A percentile compares a stretch with the other conserved stretches of the same genome.
Evolutionary conservation across 192 early-diverging fungal genomes (phyloP).

Genomic region (Diversispora eburnea): DNA sequence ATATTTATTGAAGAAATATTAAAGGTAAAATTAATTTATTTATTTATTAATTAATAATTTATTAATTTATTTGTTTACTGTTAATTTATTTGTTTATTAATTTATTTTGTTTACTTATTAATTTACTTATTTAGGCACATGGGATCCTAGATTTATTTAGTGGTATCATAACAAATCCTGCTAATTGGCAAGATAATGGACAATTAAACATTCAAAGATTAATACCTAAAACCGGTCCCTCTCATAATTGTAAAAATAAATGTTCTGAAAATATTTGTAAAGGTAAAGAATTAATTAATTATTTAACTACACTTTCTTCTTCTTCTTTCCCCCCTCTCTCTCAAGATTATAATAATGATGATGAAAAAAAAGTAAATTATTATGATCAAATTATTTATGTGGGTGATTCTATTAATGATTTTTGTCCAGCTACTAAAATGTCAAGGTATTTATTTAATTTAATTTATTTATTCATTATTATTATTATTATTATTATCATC

Average conservation of each 20-base stretch:
- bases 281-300: conserved; percentile 37
- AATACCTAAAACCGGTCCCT: conserved; percentile 33
- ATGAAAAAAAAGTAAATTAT: background rate
- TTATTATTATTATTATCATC: background rate
- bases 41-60: background rate
- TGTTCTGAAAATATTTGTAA: conserved; percentile 64
- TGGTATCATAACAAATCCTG: conserved; percentile 58
- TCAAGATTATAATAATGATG: too few relatives aligned
- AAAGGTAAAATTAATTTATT: conserved; percentile 36
- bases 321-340: too few relatives aligned
- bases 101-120: too few relatives aligned
- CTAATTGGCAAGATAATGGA: conserved; percentile 40
- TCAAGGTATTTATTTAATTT: conserved; percentile 4
- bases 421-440: conserved; percentile 48
- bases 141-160: conserved; percentile 43
- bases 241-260: conserved; percentile 47
- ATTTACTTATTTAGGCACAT: conserved; percentile 37
- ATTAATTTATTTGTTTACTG: background rate
- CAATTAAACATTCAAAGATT: conserved; percentile 45
- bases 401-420: conserved; percentile 54
- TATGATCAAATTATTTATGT: conserved; percentile 47
- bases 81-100: background rate
- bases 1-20: conserved; percentile 58
- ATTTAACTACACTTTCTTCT: background rate
- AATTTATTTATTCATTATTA: too few relatives aligned